A percentile compares a stretch with the other conserved stretches of the same genome.
Conservation (phyloP, 2,329 filamentous ascomycete species). For the Trichoderma aggressivum region DNA sequence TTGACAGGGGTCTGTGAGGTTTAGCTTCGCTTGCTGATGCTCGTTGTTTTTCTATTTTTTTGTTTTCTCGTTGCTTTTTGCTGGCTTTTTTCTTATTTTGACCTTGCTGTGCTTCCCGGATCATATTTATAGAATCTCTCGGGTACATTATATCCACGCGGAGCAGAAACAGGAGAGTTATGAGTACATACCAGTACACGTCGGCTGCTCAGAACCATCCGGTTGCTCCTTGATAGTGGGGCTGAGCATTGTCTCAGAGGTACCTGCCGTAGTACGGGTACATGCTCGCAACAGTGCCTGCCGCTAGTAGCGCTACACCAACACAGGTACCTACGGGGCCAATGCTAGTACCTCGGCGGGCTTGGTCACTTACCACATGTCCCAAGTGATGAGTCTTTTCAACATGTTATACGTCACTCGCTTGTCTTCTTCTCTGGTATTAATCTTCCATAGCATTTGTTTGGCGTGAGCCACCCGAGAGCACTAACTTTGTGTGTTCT, state of each 20-base stretch:
- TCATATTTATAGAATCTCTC: neutral
- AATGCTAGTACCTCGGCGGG: neutral
- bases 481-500: constrained; percentile 1
- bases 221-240: neutral
- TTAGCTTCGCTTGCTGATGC: constrained; percentile 21
- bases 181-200: neutral
- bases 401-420: neutral
- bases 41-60: neutral
- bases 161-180: neutral
- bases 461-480: constrained; percentile 6
- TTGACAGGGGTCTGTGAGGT: constrained; percentile 29
- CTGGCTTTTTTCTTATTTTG: neutral
- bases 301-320: neutral
- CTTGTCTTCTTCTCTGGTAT: neutral
- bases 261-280: neutral
- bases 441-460: neutral
- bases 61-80: neutral
- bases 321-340: neutral
- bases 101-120: neutral
- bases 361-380: neutral
- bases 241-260: neutral
- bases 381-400: neutral
- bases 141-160: neutral
- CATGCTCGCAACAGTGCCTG: neutral
- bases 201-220: neutral